phyloP scores from a whole-genome alignment of 2,329 filamentous ascomycete genomes.

The Stemphylium beticola region DNA sequence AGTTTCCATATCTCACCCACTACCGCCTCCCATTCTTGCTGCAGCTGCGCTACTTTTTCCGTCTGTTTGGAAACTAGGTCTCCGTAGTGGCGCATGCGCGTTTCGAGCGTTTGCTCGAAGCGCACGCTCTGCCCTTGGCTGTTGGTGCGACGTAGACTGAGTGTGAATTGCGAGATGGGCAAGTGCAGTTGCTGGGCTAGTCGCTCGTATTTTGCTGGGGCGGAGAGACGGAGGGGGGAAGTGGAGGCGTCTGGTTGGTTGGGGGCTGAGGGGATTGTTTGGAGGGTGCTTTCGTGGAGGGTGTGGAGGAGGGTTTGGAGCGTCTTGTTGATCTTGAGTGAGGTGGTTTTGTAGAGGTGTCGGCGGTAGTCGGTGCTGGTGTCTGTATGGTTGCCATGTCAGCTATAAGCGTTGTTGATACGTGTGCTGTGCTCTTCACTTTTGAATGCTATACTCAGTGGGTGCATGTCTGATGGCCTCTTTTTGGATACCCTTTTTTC shows the following conservation, averaged over 20 bases:
- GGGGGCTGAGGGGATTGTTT: constrained; percentile 13
- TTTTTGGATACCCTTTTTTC: constrained; percentile 12
- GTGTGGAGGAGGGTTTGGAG: constrained; percentile 21
- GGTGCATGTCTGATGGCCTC: constrained; percentile 22
- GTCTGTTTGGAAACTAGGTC: constrained; percentile 24
- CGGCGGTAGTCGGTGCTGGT: constrained; percentile 34
- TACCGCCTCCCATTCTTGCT: constrained; percentile 34
- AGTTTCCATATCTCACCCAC: constrained; percentile 42
- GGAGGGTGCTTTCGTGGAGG: constrained; percentile 22
- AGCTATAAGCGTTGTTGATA: constrained; percentile 1
- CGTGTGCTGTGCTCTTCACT: constrained; percentile 16
- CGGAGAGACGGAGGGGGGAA: constrained; percentile 23
- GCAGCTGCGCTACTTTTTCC: constrained; percentile 25
- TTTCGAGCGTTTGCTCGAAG: constrained; percentile 22
- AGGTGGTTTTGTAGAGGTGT: constrained; percentile 27
- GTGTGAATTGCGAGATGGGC: constrained; percentile 25
- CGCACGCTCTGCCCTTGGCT: constrained; percentile 15
- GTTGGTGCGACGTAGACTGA: constrained; percentile 15
- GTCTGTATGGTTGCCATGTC: constrained; percentile 25
- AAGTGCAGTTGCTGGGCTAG: constrained; percentile 23
- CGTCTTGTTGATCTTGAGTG: constrained; percentile 27
- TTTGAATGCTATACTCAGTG: constrained; percentile 37
- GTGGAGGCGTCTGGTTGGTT: neutral
- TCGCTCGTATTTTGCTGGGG: constrained; percentile 26
- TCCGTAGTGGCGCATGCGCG: constrained; percentile 30